Conservation (phyloP, 306 rosid species). For the Citrullus amarus region DNA sequence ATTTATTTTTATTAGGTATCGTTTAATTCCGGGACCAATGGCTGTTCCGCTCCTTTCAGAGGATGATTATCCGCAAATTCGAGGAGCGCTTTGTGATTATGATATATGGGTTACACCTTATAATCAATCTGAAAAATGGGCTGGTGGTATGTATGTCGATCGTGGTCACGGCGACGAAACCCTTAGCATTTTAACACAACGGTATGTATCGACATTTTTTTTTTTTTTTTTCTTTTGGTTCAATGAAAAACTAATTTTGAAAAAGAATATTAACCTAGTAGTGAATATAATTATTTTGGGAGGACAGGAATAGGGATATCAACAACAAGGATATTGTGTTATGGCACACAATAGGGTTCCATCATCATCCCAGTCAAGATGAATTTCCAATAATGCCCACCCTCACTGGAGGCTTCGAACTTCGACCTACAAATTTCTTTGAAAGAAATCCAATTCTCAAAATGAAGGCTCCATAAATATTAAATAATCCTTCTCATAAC, state of each 20-base stretch:
- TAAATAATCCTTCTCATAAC: too few relatives aligned
- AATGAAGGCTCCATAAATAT: background rate
- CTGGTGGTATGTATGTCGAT: constrained; percentile 26
- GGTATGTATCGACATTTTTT: constrained; percentile 18
- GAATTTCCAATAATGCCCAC: constrained; percentile 61
- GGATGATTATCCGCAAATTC: constrained; percentile 45
- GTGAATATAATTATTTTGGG: constrained; percentile 3
- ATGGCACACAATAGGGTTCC: constrained; percentile 57
- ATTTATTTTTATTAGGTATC: background rate
- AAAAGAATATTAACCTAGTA: background rate
- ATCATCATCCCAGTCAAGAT: constrained; percentile 53
- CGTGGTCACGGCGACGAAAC: constrained; percentile 36
- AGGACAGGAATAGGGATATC: background rate
- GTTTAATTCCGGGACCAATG: constrained; percentile 20
- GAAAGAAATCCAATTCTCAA: constrained; percentile 34
- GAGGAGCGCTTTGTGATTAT: constrained; percentile 38
- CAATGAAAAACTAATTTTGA: background rate
- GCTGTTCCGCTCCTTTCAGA: constrained; percentile 19
- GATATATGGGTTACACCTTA: constrained; percentile 40
- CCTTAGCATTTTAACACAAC: constrained; percentile 52
- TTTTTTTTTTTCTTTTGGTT: too few relatives aligned
- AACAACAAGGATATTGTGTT: constrained; percentile 9
- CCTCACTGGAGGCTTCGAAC: constrained; percentile 32
- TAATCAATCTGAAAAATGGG: constrained; percentile 49
- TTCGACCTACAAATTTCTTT: constrained; percentile 65